A percentile compares a stretch with the other conserved stretches of the same genome.
Conservation (phyloP, 1,284 basidiomycete species). For the Puccinia novopanici region DNA sequence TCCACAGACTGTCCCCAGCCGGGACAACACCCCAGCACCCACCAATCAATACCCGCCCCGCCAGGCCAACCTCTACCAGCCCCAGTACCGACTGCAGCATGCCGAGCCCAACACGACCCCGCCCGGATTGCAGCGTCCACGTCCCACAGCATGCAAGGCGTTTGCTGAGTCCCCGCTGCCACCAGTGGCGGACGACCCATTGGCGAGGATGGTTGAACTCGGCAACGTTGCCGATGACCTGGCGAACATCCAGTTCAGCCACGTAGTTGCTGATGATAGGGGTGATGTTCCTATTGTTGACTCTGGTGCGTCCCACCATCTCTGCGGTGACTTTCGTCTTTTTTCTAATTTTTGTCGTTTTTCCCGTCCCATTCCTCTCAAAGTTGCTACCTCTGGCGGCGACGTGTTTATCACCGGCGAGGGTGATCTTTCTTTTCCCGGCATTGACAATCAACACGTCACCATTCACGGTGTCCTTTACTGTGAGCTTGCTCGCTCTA, state of each 20-base stretch:
- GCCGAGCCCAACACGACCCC: no score
- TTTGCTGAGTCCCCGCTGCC: neutral
- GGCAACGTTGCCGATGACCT: neutral
- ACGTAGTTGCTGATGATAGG: neutral
- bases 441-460: neutral
- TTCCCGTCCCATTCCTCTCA: neutral
- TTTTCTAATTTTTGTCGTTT: neutral
- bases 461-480: neutral
- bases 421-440: neutral
- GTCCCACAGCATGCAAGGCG: no score
- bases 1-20: neutral
- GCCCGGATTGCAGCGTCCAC: no score
- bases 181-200: neutral
- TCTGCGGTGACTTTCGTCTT: neutral
- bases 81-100: no score
- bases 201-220: neutral
- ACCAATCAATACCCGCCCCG: no score
- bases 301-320: neutral
- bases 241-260: neutral
- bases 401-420: neutral
- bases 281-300: neutral
- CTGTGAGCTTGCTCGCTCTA: neutral
- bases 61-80: no score
- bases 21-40: no score
- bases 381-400: neutral